Evolutionary conservation across 306 rosid genomes (phyloP), one percentile per base, ranked within the genome.

Genomic region (Begonia fuchsioides): DNA sequence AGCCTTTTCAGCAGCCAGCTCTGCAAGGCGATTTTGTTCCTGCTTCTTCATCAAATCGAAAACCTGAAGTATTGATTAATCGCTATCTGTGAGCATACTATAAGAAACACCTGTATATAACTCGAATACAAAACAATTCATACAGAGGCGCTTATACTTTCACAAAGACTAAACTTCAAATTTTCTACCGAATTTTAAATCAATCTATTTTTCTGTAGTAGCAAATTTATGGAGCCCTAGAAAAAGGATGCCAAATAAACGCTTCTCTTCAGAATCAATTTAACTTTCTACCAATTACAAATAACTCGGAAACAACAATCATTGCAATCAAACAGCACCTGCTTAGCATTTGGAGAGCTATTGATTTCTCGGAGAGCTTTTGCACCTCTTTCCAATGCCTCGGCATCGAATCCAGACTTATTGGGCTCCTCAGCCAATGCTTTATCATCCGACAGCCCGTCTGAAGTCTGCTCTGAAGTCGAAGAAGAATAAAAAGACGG

Each of bases 291-390:
- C 35, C 35, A 26, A 26, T 8, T 26, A 5, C 35, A 26, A 26
- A 26, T 26, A 26, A 26, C 8, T 26, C 7, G 35, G 2, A 9
- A 1, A 11, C 15, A 45, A 51, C 14, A 6, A 17, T 32, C 45
- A 41, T 41, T 41, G 14, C 12, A 41, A 41, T 2, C 45, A 41
- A 41, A 26, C 35, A 10, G 8, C 13, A 86, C 96, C 96, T 79
- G 74, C 66, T 82, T 86, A 20, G 86, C 44, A 38, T 67, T 32
- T 17, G 78, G 51, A 51, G 93, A 82, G 49, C 56, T 68, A 43
- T 86, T 92, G 69, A 92, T 92, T 70, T 77, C 73, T 12, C 94
- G 78, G 50, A 82, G 82, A 66, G 99, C 94, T 62, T 77, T 82
- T 19, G 96, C 99, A 16, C 78, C 99, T 77, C 86, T 71, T 62